Evolutionary conservation across 2,329 filamentous ascomycete genomes (phyloP), one percentile per base, ranked within the genome.

Genomic region (Sporothrix inflata): DNA sequence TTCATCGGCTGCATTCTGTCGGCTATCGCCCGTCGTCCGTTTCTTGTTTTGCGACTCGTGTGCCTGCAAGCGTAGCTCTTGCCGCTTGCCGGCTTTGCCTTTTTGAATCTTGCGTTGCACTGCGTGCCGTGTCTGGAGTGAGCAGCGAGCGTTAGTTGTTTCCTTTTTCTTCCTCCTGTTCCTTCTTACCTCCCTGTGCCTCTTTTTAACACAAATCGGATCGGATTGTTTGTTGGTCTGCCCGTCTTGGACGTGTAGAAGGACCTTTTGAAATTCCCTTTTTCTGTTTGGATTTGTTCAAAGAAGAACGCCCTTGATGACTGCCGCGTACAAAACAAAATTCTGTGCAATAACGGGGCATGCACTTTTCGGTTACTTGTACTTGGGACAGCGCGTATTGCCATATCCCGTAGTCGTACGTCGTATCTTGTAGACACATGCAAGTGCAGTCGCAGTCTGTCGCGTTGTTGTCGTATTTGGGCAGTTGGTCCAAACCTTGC

Each of bases 311-410:
- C 6, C 4, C 3, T 16, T 7, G 47, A 19, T 49, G 19, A 51
- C 47, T 51, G 47, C 47, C 47, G 47, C 19, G n/a, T n/a, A 21
- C 24, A 21, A 34, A 34, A 34, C 30, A 11, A 11, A 53, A 53
- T 24, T 12, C 49, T 24, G 49, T 53, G n/a, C 53, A 57, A 57
- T 57, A 57, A 7, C 27, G 27, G 53, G 53, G 3, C 27, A 57
- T 57, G 53, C 53, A 57, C 53, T 34, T n/a, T 57, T 57, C 53
- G 27, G 53, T 19, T 34, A 57, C 53, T 34, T 57, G 53, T 57
- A 34, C 27, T 34, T n/a, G 27, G 53, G 27, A n/a, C 27, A 34
- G 27, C 27, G 27, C 24, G 53, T 55, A 19, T 34, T 55, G 4
- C 9, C 45, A 19, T 27, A 21, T 53, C 51, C 21, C 21, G 51